Conservation (phyloP, 177 flowering plant species). For the Telopea speciosissima region DNA sequence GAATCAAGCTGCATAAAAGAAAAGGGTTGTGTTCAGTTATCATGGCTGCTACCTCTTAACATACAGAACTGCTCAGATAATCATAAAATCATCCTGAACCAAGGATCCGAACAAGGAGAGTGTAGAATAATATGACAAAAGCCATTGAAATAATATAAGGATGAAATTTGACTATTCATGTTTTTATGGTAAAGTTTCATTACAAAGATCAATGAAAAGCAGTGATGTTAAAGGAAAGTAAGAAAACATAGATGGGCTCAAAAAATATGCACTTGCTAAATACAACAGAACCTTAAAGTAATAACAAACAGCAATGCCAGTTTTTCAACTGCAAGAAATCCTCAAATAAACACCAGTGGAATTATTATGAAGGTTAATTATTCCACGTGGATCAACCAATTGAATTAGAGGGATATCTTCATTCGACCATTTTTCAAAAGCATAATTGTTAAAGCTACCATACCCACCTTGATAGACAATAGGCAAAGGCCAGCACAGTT, state of each 20-base stretch:
- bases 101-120: neutral
- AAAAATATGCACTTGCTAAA: neutral
- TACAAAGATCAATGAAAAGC: neutral
- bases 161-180: neutral
- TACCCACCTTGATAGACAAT: slow-evolving; percentile 77
- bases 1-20: slow-evolving; percentile 63
- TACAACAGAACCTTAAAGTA: too few relatives aligned
- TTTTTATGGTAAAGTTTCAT: neutral
- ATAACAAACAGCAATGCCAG: neutral
- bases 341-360: neutral
- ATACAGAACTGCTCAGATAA: neutral
- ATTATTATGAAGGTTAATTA: neutral
- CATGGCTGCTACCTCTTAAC: slow-evolving; percentile 1
- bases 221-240: neutral
- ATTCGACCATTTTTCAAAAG: neutral
- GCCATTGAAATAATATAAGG: neutral
- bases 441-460: neutral
- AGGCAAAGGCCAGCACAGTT: slow-evolving; percentile 77
- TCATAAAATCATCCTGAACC: neutral
- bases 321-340: neutral
- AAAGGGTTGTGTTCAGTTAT: slow-evolving; percentile 3
- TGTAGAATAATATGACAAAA: neutral
- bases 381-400: neutral
- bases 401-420: neutral
- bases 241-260: neutral